Base-by-base conservation (phyloP, 2,329 filamentous ascomycete genomes). In the Hypoxylon sp. region DNA sequence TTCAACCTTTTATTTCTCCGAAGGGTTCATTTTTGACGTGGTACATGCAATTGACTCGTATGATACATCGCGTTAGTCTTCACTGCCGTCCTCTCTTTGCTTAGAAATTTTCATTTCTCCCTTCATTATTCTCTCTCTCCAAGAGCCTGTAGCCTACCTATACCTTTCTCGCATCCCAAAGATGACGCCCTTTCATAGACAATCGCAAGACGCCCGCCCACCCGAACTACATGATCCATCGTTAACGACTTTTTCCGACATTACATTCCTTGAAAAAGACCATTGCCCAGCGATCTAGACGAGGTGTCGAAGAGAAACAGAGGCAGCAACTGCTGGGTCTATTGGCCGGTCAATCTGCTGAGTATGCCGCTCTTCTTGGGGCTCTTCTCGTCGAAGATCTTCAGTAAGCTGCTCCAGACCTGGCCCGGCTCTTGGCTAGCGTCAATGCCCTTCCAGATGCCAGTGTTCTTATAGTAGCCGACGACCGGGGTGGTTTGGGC, bases 401-500 rank as follows among this genome's bases (percentile, higher is more conserved):
- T 87, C 67, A 98, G 84, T 78, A 99, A 83, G 78, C 89, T 92
- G 85, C 93, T 94, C 95, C 95, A 99, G 66, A 99, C 95, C 79
- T 94, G 90, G 49, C 92, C 92, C 19, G 95, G 95, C 82, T 97
- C 90, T 84, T 99, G 93, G 84, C 92, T 96, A 69, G 95, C 95
- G 78, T 99, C 95, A 74, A 99, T 88, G 67, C 91, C 91, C 80
- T 90, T 91, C 95, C 95, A 99, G 84, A 99, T 97, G 72, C 94
- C 94, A 51, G 92, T 97, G 82, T 93, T 93, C 83, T 96, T 91
- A 88, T 99, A 99, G 86, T 99, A 99, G 62, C 89, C 86, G 67
- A 97, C 94, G 51, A 99, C 95, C 19, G 95, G 95, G 46, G 88
- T 82, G 32, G 95, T 99, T 87, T 99, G 95, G 71, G 88, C 84